phyloP scores from a whole-genome alignment of 1,284 basidiomycete genomes.

The Leccinum fallax region DNA sequence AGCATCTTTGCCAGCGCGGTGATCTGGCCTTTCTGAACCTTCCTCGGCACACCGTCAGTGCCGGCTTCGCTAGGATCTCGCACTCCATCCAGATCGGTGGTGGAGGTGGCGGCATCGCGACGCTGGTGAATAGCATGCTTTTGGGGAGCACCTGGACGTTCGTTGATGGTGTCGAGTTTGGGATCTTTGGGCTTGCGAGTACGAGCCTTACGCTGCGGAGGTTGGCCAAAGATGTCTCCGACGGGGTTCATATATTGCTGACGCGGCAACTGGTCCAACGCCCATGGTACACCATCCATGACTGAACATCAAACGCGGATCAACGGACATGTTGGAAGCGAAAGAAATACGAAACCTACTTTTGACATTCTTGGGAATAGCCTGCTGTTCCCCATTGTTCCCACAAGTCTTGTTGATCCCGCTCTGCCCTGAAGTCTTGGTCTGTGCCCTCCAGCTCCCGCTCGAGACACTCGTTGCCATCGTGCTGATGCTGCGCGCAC shows the following conservation, averaged over 20 bases:
- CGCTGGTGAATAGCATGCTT: slow-evolving; percentile 34
- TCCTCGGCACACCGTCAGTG: slow-evolving; percentile 59
- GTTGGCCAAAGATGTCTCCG: slow-evolving; percentile 61
- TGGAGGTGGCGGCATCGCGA: slow-evolving; percentile 66
- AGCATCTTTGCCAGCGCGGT: slow-evolving; percentile 83
- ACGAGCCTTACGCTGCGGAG: slow-evolving; percentile 63
- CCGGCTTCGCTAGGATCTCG: slow-evolving; percentile 30
- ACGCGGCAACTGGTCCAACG: slow-evolving; percentile 65
- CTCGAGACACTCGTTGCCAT: slow-evolving; percentile 75
- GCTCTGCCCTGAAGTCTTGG: slow-evolving; percentile 22
- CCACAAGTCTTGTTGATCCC: slow-evolving; percentile 22
- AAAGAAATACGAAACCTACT: slow-evolving; percentile 48
- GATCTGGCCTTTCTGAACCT: slow-evolving; percentile 84
- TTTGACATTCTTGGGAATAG: slow-evolving; percentile 75
- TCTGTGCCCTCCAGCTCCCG: slow-evolving; percentile 56
- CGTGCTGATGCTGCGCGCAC: slow-evolving; percentile 70
- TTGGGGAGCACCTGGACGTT: slow-evolving; percentile 49
- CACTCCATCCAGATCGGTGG: slow-evolving; percentile 57
- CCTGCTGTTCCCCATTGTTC: slow-evolving; percentile 31
- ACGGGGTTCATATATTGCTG: slow-evolving; percentile 60
- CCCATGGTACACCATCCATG: slow-evolving; percentile 75
- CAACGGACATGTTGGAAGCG: slow-evolving; percentile 1
- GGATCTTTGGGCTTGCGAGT: slow-evolving; percentile 65
- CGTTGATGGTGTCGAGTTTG: slow-evolving; percentile 71
- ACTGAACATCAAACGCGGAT: slow-evolving; percentile 43